phyloP scores from a whole-genome alignment of 176 grass and related monocot genomes.

The Pontederia crassipes region DNA sequence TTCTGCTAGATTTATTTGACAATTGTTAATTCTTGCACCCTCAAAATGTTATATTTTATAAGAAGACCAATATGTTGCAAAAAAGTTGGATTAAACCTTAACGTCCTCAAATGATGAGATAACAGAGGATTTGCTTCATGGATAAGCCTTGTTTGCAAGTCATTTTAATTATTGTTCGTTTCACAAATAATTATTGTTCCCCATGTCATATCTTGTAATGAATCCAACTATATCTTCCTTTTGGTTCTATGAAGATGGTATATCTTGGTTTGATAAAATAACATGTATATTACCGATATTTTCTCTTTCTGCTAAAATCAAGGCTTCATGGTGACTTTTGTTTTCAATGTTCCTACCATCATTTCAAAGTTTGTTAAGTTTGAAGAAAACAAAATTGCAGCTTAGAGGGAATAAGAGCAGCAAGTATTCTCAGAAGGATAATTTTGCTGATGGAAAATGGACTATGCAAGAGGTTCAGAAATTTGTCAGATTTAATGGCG shows the following conservation, averaged over 20 bases:
- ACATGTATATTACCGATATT: constrained; percentile 47
- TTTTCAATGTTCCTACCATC: constrained; percentile 90
- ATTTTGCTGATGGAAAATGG: constrained; percentile 95
- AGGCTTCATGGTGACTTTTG: constrained; percentile 58
- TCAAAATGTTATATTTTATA: too few species aligned
- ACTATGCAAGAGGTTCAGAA: constrained; percentile 91
- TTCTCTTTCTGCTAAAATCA: constrained; percentile 81
- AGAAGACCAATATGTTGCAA: constrained; percentile 53
- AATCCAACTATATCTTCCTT: background rate
- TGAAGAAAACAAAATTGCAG: constrained; percentile 49
- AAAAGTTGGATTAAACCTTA: constrained; percentile 64
- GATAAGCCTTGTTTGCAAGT: constrained; percentile 23
- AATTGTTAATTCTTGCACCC: constrained; percentile 36
- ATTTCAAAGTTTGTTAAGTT: constrained; percentile 75
- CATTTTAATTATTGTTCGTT: background rate
- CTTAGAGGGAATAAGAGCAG: constrained; percentile 43
- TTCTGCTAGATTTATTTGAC: constrained; percentile 10
- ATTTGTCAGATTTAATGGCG: constrained; percentile 11
- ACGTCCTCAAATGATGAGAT: constrained; percentile 72
- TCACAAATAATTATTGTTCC: too few species aligned
- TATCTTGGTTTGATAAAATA: too few species aligned
- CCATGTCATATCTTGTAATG: background rate
- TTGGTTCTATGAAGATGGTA: background rate
- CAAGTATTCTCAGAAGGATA: constrained; percentile 57
- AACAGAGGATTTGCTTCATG: constrained; percentile 71